phyloP scores from a whole-genome alignment of 2,329 filamentous ascomycete genomes.

The Macroventuria anomochaeta region DNA sequence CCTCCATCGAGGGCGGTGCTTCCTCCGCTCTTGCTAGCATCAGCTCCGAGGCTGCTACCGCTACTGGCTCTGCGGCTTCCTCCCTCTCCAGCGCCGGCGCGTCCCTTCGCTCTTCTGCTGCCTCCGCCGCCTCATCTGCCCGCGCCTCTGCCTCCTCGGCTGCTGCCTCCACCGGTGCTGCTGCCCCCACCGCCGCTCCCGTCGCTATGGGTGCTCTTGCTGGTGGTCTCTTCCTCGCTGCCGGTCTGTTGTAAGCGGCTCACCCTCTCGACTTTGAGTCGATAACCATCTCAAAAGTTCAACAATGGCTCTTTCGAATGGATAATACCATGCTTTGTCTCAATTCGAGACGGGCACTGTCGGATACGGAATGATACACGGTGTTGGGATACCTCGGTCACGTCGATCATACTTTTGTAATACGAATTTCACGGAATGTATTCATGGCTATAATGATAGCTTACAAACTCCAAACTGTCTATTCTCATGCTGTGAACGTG shows the following conservation, averaged over 20 bases:
- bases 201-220: constrained; percentile 43
- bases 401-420: constrained; percentile 20
- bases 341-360: background rate
- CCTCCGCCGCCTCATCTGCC: constrained; percentile 5
- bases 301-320: constrained; percentile 9
- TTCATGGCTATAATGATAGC: constrained; percentile 13
- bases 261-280: background rate
- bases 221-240: constrained; percentile 40
- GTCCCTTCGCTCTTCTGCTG: constrained; percentile 4
- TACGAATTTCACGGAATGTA: constrained; percentile 16
- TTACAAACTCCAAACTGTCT: background rate
- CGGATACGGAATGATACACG: constrained; percentile 10
- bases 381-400: constrained; percentile 19
- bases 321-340: constrained; percentile 13
- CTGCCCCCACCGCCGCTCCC: constrained; percentile 32
- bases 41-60: constrained; percentile 20
- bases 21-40: constrained; percentile 27
- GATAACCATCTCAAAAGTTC: constrained; percentile 15
- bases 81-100: constrained; percentile 10
- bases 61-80: constrained; percentile 10
- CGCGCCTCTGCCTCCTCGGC: constrained; percentile 15
- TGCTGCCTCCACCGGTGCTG: constrained; percentile 24
- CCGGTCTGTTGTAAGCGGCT: constrained; percentile 42
- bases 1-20: constrained; percentile 20
- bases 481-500: background rate